Conservation (phyloP, 495 filamentous ascomycete species). For the Penicillium goetzii region DNA sequence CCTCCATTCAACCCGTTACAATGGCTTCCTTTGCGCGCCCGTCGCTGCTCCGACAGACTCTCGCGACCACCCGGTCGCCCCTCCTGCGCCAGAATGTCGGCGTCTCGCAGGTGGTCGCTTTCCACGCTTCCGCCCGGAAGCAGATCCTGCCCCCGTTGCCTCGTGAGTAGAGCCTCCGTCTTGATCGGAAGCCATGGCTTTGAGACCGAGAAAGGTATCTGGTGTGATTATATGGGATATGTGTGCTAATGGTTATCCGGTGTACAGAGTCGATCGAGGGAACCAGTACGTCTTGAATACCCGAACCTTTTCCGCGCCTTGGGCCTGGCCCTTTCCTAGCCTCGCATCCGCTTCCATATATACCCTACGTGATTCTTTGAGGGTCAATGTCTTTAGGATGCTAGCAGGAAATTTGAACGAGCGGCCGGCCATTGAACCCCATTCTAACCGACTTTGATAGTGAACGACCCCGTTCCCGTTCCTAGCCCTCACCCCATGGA, state of each 20-base stretch:
- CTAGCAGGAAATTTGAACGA: neutral
- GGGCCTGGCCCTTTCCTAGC: slow-evolving; percentile 13
- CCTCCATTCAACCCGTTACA: slow-evolving; percentile 32
- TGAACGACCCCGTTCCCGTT: slow-evolving; percentile 85
- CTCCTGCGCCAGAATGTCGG: slow-evolving; percentile 45
- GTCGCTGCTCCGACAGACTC: slow-evolving; percentile 44
- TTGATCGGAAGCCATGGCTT: neutral
- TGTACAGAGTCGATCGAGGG: slow-evolving; percentile 72
- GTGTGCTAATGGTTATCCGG: slow-evolving; percentile 32
- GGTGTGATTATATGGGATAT: neutral
- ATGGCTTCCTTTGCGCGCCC: slow-evolving; percentile 53
- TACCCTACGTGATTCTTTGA: neutral
- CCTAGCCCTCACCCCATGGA: slow-evolving; percentile 71
- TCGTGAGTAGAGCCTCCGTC: slow-evolving; percentile 55
- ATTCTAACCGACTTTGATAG: slow-evolving; percentile 43
- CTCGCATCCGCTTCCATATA: slow-evolving; percentile 6
- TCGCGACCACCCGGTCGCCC: slow-evolving; percentile 44
- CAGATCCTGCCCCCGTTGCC: slow-evolving; percentile 69
- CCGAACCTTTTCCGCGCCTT: slow-evolving; percentile 13
- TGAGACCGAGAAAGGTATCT: neutral
- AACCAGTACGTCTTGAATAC: slow-evolving; percentile 63
- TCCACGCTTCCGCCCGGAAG: slow-evolving; percentile 71
- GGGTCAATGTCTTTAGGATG: neutral
- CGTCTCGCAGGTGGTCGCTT: slow-evolving; percentile 60
- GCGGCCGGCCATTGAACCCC: neutral